Base-by-base conservation (phyloP, 176 grass and related monocot species). In the Leersia perrieri region DNA sequence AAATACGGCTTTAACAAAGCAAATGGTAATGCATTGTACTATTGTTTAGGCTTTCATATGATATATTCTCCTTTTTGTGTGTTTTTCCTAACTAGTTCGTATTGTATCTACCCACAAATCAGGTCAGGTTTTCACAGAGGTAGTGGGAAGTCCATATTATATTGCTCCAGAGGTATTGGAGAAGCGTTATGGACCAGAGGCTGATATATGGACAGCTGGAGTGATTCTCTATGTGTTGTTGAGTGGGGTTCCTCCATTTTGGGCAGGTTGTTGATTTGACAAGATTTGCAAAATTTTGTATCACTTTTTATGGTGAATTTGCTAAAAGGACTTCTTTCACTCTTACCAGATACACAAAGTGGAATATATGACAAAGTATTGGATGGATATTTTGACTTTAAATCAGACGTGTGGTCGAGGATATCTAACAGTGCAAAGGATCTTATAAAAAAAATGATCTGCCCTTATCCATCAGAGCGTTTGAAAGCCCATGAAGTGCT, bases 401-500 rank as follows among this genome's bases (percentile, higher is more conserved):
- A 84, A 41, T 87, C 88, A 71, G 68, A 88, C 55, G 70, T 80
- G 7, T 97, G 93, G 93, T 68, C 76, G 41, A 65, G 29, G 31
- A 91, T 97, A 67, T 93, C 90, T 47, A 83, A 93, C 28, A 86
- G 86, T 40, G 90, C 93, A 65, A 93, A 97, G 74, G 83, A 97
- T 89, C 85, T 97, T 32, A 91, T 97, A 75, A 90, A 41, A 73
- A 97, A 88, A 87, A 97, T 97, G 93, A 83, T 97, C 11, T 84
- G 68, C 31, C 80, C 88, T 49, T 70, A 8, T 74, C 85, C 88
- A 81, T 88, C 85, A 9, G 60, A 92, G 38, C 85, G 93, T 36
- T 80, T 97, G 76, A 92, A 89, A 55, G 72, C 88, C 61, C 86
- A 91, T 89, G 79, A 91, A 93, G 90, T 97, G 30, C 86, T 97